Conservation (phyloP, 1,139 yeast genomes). For the Nakaseomyces bracarensis region DNA sequence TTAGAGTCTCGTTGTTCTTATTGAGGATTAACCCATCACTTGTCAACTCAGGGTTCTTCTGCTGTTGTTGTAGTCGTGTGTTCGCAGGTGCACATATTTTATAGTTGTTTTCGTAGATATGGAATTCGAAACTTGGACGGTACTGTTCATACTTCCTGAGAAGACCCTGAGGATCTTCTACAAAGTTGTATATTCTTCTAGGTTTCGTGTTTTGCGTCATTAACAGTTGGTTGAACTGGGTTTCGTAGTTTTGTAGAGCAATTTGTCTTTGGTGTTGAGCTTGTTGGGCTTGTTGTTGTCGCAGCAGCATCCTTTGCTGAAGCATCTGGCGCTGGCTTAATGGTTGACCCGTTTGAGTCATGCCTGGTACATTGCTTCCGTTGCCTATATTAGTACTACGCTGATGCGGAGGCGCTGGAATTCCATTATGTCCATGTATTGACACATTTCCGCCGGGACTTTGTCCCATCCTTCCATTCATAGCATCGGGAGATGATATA, state of each 20-base stretch:
- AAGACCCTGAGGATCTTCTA: constrained; percentile 67
- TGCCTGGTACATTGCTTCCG: constrained; percentile 6
- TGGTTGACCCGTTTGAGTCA: constrained; percentile 6
- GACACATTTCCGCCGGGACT: not conserved
- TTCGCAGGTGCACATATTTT: constrained; percentile 38
- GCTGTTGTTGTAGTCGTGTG: constrained; percentile 34
- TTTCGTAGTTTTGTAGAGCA: constrained; percentile 39
- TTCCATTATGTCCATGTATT: not conserved
- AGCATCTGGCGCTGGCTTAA: constrained; percentile 3
- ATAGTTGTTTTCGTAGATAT: constrained; percentile 83
- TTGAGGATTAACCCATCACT: constrained; percentile 72
- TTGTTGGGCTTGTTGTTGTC: constrained; percentile 34
- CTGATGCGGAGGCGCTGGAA: not conserved
- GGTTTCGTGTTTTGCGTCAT: constrained; percentile 33
- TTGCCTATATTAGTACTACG: too few species aligned
- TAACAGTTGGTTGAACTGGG: constrained; percentile 33
- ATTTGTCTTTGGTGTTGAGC: constrained; percentile 39
- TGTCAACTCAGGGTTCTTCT: constrained; percentile 26
- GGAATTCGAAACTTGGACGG: constrained; percentile 80
- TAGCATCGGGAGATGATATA: not conserved
- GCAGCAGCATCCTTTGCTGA: constrained; percentile 27
- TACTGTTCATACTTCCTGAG: constrained; percentile 66
- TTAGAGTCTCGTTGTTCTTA: constrained; percentile 69
- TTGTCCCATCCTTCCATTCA: not conserved
- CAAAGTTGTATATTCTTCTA: constrained; percentile 47